Evolutionary conservation across 2,329 filamentous ascomycete genomes (phyloP).

Genomic region (Davidsoniella australis): DNA sequence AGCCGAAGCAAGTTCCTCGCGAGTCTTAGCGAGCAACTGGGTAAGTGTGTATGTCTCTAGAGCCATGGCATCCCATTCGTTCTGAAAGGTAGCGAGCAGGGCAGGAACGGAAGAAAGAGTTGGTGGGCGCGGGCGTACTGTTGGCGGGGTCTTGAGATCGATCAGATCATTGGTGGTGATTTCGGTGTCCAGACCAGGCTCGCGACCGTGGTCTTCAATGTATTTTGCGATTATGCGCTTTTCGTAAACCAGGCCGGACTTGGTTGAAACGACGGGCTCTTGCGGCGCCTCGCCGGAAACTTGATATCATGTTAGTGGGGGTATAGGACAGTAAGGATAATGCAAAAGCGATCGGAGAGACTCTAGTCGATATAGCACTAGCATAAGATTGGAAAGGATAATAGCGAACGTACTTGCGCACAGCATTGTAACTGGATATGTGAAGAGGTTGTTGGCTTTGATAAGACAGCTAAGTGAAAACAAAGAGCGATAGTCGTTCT

Average conservation of each 20-base stretch:
- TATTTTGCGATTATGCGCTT: conserved; percentile 90
- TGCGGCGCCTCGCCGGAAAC: conserved; percentile 95
- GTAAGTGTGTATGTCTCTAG: conserved; percentile 82
- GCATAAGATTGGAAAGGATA: not conserved
- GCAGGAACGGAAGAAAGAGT: conserved; percentile 93
- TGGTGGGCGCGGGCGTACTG: conserved; percentile 77
- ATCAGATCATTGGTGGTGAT: conserved; percentile 72
- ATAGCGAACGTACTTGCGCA: conserved; percentile 26
- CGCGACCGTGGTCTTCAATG: conserved; percentile 80
- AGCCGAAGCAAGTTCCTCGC: conserved; percentile 84
- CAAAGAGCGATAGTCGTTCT: not conserved
- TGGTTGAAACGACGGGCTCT: conserved; percentile 84
- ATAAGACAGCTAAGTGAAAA: not conserved
- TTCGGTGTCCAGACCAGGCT: conserved; percentile 77
- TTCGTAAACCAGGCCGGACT: conserved; percentile 88
- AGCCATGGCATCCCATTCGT: conserved; percentile 91
- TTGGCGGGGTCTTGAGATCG: conserved; percentile 65
- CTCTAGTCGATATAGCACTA: not conserved
- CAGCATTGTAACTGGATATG: conserved; percentile 24
- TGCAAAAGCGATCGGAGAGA: not conserved
- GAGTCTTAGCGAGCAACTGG: conserved; percentile 74
- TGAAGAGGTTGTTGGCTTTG: not conserved
- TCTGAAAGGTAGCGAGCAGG: conserved; percentile 85
- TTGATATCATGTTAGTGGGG: conserved; percentile 20
- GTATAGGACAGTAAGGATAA: not conserved